These are phyloP conservation scores for Parathielavia hyrcaniae DNA, from an alignment of 495 filamentous ascomycete species.

Conservation along the genomic window DNA sequence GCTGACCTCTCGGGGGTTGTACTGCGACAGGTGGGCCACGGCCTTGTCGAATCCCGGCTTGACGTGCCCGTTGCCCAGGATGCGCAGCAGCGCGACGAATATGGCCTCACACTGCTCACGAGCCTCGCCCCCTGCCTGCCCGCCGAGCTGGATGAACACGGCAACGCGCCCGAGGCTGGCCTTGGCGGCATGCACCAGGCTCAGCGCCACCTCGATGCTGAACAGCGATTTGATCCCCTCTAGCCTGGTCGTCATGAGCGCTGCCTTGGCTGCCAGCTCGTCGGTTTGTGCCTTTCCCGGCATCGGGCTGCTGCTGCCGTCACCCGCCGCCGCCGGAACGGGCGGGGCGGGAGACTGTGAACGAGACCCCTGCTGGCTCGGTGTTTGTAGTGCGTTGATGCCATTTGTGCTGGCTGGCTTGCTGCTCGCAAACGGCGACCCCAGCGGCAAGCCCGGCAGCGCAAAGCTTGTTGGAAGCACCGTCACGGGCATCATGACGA, in stretches of 20 bases:
- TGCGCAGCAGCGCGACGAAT: slow-evolving; percentile 75
- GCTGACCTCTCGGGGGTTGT: slow-evolving; percentile 81
- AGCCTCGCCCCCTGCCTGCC: slow-evolving; percentile 72
- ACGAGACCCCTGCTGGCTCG: slow-evolving; percentile 38
- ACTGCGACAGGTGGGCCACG: slow-evolving; percentile 81
- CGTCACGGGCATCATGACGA: slow-evolving; percentile 97
- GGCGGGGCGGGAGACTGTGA: slow-evolving; percentile 38
- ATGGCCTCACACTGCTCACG: slow-evolving; percentile 87
- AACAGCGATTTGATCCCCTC: slow-evolving; percentile 93
- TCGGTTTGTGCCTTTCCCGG: slow-evolving; percentile 67
- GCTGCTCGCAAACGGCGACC: slow-evolving; percentile 38
- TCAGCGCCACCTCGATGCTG: slow-evolving; percentile 90
- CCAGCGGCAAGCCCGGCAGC: slow-evolving; percentile 47
- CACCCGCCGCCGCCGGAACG: slow-evolving; percentile 10
- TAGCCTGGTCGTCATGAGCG: slow-evolving; percentile 87
- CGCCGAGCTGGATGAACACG: slow-evolving; percentile 70
- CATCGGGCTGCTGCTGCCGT: slow-evolving; percentile 42
- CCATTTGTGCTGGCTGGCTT: slow-evolving; percentile 38
- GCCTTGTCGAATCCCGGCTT: slow-evolving; percentile 87
- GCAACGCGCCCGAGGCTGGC: slow-evolving; percentile 78
- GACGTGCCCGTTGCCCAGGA: slow-evolving; percentile 80
- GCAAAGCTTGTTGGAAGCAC: slow-evolving; percentile 56
- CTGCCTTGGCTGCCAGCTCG: slow-evolving; percentile 90
- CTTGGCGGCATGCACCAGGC: slow-evolving; percentile 86
- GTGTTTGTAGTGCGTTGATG: slow-evolving; percentile 23